Percentiles rank a stretch among this genome's conserved stretches.
Conservation (phyloP, 352 stramenopile species). For the Pythium myriotylum region DNA sequence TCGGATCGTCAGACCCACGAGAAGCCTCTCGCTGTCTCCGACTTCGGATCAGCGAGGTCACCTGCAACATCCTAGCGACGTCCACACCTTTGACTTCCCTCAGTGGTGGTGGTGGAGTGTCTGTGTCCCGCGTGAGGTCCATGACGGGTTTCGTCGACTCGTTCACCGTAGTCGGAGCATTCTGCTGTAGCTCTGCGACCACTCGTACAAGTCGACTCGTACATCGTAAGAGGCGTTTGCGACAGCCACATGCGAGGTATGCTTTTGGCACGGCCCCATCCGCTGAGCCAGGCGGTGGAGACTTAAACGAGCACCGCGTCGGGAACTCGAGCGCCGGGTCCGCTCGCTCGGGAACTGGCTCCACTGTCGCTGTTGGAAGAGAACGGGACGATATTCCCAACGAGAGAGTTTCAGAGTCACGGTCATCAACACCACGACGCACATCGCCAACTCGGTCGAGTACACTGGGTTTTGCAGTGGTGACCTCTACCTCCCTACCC, state of each 20-base stretch:
- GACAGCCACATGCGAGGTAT: slow-evolving; percentile 28
- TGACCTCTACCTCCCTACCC: neutral
- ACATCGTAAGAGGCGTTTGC: slow-evolving; percentile 30
- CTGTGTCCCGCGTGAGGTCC: neutral
- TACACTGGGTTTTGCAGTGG: neutral
- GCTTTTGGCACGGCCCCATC: slow-evolving; percentile 6
- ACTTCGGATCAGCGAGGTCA: slow-evolving; percentile 5
- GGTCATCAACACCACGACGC: too few relatives aligned
- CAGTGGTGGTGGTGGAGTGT: neutral
- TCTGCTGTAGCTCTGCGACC: neutral
- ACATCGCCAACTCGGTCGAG: slow-evolving; percentile 1
- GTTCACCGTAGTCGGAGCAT: too few relatives aligned
- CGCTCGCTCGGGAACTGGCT: neutral
- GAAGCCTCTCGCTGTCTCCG: neutral
- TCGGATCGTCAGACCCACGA: slow-evolving; percentile 25
- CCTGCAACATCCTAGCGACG: slow-evolving; percentile 9
- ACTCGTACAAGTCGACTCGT: slow-evolving; percentile 24
- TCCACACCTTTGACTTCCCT: neutral
- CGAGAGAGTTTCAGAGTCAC: too few relatives aligned
- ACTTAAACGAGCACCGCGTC: neutral
- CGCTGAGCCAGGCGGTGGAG: neutral
- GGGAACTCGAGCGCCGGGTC: slow-evolving; percentile 9
- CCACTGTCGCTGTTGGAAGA: neutral
- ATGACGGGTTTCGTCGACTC: too few relatives aligned
- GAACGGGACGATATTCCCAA: too few relatives aligned